phyloP scores from a whole-genome alignment of 805 yeast genomes.

The Ogataea siamensis region DNA sequence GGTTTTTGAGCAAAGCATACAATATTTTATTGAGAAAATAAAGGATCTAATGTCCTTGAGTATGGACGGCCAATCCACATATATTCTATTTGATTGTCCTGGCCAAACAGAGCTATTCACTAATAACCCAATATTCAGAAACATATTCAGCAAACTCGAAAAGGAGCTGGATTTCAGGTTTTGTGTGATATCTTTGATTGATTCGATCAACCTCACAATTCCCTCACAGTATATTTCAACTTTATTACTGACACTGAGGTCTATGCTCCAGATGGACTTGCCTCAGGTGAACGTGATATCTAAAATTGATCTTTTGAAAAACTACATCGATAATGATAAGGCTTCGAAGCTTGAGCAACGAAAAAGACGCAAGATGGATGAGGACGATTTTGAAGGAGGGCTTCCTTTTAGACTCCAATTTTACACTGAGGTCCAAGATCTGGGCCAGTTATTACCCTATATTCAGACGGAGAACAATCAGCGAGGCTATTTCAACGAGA shows the following conservation, averaged over 20 bases:
- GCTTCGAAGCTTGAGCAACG: slow-evolving; percentile 19
- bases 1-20: slow-evolving; percentile 52
- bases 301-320: slow-evolving; percentile 77
- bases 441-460: slow-evolving; percentile 62
- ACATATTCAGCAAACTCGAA: slow-evolving; percentile 64
- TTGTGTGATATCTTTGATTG: slow-evolving; percentile 84
- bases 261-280: slow-evolving; percentile 88
- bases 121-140: slow-evolving; percentile 71
- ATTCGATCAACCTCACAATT: slow-evolving; percentile 73
- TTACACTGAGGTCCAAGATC: slow-evolving; percentile 90
- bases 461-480: slow-evolving; percentile 72
- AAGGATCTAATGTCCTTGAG: slow-evolving; percentile 46
- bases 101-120: slow-evolving; percentile 97
- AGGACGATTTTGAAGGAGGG: slow-evolving; percentile 44
- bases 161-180: slow-evolving; percentile 66
- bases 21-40: slow-evolving; percentile 56
- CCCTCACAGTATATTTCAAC: slow-evolving; percentile 90
- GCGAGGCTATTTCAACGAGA: slow-evolving; percentile 49
- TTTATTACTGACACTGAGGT: slow-evolving; percentile 72
- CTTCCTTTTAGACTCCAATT: slow-evolving; percentile 80
- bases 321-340: slow-evolving; percentile 39
- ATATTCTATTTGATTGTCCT: slow-evolving; percentile 84
- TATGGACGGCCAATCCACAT: slow-evolving; percentile 47
- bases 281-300: slow-evolving; percentile 94
- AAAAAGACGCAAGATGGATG: slow-evolving; percentile 17